Evolutionary conservation across 768 basidiomycete genomes (phyloP).

Genomic region (Serendipita indica): DNA sequence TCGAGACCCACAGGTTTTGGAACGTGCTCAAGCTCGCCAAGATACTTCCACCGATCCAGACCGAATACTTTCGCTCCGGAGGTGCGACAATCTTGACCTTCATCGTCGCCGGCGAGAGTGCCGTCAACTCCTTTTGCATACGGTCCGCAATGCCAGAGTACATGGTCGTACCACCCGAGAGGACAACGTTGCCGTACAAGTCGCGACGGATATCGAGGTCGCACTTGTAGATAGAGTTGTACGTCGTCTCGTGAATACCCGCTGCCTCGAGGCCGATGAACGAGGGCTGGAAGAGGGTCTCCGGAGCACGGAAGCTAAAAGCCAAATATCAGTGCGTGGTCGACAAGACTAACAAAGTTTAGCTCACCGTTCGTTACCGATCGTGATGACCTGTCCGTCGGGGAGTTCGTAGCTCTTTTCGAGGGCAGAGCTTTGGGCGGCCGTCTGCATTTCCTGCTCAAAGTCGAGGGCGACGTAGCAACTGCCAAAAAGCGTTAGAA

Average conservation of each 20-base stretch:
- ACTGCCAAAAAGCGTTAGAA: background rate
- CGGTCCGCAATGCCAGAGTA: slow-evolving; percentile 51
- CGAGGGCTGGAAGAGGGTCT: slow-evolving; percentile 86
- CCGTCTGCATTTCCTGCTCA: slow-evolving; percentile 58
- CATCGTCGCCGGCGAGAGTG: slow-evolving; percentile 15
- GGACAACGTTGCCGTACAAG: slow-evolving; percentile 49
- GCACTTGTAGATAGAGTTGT: slow-evolving; percentile 78
- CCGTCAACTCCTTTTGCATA: slow-evolving; percentile 59
- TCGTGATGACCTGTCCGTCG: slow-evolving; percentile 53
- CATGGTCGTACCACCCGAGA: slow-evolving; percentile 55
- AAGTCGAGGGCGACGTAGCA: slow-evolving; percentile 63
- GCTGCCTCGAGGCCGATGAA: slow-evolving; percentile 66
- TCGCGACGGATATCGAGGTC: slow-evolving; percentile 77
- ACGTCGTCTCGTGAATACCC: slow-evolving; percentile 78
- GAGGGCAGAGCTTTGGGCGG: slow-evolving; percentile 46
- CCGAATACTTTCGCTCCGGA: slow-evolving; percentile 56
- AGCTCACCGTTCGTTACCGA: slow-evolving; percentile 69
- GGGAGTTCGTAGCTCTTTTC: slow-evolving; percentile 63
- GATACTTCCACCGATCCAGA: slow-evolving; percentile 41
- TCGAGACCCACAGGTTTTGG: slow-evolving; percentile 53
- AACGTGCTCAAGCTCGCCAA: slow-evolving; percentile 31
- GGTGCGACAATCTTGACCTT: slow-evolving; percentile 50
- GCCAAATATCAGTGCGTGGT: background rate
- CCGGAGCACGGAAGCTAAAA: slow-evolving; percentile 65
- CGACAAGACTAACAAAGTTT: slow-evolving; percentile 27